Evolutionary conservation across 192 early-diverging fungal species (phyloP).

Genomic region (Coemansia guatemalensis): DNA sequence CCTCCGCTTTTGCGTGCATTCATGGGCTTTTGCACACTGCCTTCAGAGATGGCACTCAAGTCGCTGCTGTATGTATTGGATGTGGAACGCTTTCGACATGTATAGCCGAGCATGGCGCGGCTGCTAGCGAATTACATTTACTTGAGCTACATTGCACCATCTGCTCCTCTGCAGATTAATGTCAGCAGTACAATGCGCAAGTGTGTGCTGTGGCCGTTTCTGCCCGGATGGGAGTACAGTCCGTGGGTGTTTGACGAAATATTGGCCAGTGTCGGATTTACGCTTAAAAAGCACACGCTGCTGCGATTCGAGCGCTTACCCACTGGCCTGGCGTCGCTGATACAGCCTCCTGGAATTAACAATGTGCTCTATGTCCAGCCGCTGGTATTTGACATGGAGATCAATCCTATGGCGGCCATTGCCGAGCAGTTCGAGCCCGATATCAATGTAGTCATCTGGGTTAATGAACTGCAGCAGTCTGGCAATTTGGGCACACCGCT

Average conservation of each 20-base stretch:
- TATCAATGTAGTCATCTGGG: too few relatives aligned
- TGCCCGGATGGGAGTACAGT: too few relatives aligned
- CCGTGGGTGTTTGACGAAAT: slow-evolving; percentile 85
- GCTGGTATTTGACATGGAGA: too few relatives aligned
- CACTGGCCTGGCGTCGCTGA: slow-evolving; percentile 34
- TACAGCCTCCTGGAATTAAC: too few relatives aligned
- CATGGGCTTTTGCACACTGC: slow-evolving; percentile 48
- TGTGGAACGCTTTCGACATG: slow-evolving; percentile 70
- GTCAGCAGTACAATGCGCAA: slow-evolving; percentile 66
- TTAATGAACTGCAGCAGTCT: too few relatives aligned
- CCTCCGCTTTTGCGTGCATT: slow-evolving; percentile 33
- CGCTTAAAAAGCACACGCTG: too few relatives aligned
- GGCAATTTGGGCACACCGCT: too few relatives aligned
- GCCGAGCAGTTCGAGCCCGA: too few relatives aligned
- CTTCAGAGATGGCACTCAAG: slow-evolving; percentile 72
- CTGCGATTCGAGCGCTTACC: too few relatives aligned
- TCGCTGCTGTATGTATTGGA: too few relatives aligned
- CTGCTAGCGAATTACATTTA: slow-evolving; percentile 71
- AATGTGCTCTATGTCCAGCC: too few relatives aligned
- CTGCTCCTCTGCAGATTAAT: slow-evolving; percentile 70
- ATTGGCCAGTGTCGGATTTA: slow-evolving; percentile 71
- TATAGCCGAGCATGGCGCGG: slow-evolving; percentile 51
- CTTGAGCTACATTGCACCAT: slow-evolving; percentile 67
- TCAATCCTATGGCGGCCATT: slow-evolving; percentile 46
- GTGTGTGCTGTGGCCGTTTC: slow-evolving; percentile 76